phyloP scores from a whole-genome alignment of 1,139 yeast genomes.

The Spathaspora sp. region DNA sequence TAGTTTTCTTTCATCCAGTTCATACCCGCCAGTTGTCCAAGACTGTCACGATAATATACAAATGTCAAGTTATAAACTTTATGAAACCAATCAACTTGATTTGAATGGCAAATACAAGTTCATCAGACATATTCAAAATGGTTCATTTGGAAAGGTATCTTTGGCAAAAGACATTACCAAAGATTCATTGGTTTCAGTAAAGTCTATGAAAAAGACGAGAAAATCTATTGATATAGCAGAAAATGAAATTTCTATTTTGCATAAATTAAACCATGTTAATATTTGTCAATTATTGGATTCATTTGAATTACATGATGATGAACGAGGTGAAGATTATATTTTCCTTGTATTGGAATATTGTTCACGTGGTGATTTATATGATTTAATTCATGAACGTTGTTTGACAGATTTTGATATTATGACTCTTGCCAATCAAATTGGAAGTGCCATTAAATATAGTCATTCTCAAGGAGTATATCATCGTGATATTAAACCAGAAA shows the following conservation, averaged over 20 bases:
- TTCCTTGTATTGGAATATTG: constrained; percentile 52
- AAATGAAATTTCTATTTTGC: constrained; percentile 47
- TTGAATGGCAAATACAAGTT: constrained; percentile 37
- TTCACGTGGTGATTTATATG: constrained; percentile 50
- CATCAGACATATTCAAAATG: constrained; percentile 43
- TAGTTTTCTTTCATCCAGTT: not conserved
- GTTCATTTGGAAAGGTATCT: constrained; percentile 55
- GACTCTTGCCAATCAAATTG: constrained; percentile 38
- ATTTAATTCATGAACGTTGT: constrained; percentile 32
- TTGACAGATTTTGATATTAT: constrained; percentile 24
- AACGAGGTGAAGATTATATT: constrained; percentile 23
- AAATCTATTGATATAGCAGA: constrained; percentile 29
- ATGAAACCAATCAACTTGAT: constrained; percentile 5
- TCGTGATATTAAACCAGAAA: constrained; percentile 58
- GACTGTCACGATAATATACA: not conserved
- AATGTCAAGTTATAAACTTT: constrained; percentile 4
- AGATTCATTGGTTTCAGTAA: constrained; percentile 39
- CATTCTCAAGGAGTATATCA: constrained; percentile 49
- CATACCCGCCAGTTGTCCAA: not conserved
- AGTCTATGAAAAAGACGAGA: constrained; percentile 17
- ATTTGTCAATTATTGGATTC: constrained; percentile 45
- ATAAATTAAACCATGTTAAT: constrained; percentile 33
- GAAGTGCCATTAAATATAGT: constrained; percentile 38
- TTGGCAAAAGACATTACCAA: constrained; percentile 39
- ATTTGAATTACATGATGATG: constrained; percentile 33